A percentile compares a stretch with the other conserved stretches of the same genome.
These are phyloP conservation scores for Aspergillus sp. DNA, from an alignment of 2,329 filamentous ascomycete genomes.

Conservation along the genomic window DNA sequence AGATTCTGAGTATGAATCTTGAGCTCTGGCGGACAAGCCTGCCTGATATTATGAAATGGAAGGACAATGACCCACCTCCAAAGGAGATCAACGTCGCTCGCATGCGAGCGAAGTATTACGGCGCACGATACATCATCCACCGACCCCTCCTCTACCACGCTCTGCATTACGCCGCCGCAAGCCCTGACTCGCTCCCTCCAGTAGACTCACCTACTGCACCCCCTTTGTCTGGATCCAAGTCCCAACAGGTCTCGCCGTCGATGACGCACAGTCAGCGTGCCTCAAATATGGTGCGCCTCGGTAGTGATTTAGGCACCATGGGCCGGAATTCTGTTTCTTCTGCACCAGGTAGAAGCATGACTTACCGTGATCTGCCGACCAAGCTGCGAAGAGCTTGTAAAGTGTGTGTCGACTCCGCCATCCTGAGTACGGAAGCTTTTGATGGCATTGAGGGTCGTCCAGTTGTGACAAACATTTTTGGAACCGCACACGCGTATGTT, in stretches of 20 bases:
- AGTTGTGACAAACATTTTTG: slow-evolving; percentile 94
- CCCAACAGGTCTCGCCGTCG: slow-evolving; percentile 39
- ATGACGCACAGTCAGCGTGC: slow-evolving; percentile 30
- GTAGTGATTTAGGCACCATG: slow-evolving; percentile 37
- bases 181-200: slow-evolving; percentile 38
- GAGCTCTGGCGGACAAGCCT: slow-evolving; percentile 55
- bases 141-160: slow-evolving; percentile 70
- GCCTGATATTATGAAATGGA: slow-evolving; percentile 57
- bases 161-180: slow-evolving; percentile 49
- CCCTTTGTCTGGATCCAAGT: slow-evolving; percentile 24
- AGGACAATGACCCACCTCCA: slow-evolving; percentile 69
- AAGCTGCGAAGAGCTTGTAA: slow-evolving; percentile 57
- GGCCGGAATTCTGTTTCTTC: slow-evolving; percentile 11
- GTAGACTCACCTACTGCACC: slow-evolving; percentile 35
- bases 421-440: slow-evolving; percentile 84
- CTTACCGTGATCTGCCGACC: slow-evolving; percentile 32
- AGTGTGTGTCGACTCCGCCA: slow-evolving; percentile 69
- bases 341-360: not conserved
- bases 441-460: slow-evolving; percentile 63
- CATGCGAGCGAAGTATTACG: slow-evolving; percentile 91
- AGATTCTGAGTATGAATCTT: slow-evolving; percentile 49
- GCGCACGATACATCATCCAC: slow-evolving; percentile 84
- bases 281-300: slow-evolving; percentile 30
- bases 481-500: slow-evolving; percentile 89
- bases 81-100: slow-evolving; percentile 77